Base-by-base conservation (phyloP, 2,329 filamentous ascomycete genomes). In the Alternaria conjuncta region DNA sequence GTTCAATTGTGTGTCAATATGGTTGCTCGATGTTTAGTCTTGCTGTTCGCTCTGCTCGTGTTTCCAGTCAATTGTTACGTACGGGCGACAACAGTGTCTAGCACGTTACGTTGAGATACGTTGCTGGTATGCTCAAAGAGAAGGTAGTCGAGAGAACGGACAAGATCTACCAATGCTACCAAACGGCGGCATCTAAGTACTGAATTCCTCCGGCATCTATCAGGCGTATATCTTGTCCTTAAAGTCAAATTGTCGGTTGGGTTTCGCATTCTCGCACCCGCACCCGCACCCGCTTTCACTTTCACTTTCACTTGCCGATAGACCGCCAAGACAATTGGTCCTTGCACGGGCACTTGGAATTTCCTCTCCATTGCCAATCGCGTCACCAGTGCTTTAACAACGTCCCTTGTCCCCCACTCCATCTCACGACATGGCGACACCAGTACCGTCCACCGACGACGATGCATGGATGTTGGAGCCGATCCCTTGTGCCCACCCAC, bases 321-420 rank as follows among this genome's bases (percentile, higher is more conserved):
- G 21, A 4, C 32, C 32, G 32, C 32, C 32, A 41, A 41, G 15
- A 41, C 32, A 41, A 41, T 2, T n/a, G 5, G 32, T n/a, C 2
- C 4, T 41, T 41, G 32, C 32, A n/a, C 15, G 8, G 4, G 32
- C 5, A 41, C 15, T 15, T 41, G 4, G 0, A 5, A 41, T 3
- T 41, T 7, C 30, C 4, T 8, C 30, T 36, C 13, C 3, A 9
- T 36, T 15, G 3, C 13, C 0, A 0, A 36, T 7, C 30, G 7
- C 4, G 13, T 36, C 13, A 36, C 30, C 13, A 36, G 1, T 2
- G 1, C 30, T 4, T 15, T 13, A 4, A 0, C 30, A 0, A 36
- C 13, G 0, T 15, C 9, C 2, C 32, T 41, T 41, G 4, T 41
- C 2, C 2, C 1, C 32, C 15, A 41, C 15, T 1, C 8, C 2